Evolutionary conservation across 306 rosid genomes (phyloP).

Genomic region (Glycyrrhiza uralensis): DNA sequence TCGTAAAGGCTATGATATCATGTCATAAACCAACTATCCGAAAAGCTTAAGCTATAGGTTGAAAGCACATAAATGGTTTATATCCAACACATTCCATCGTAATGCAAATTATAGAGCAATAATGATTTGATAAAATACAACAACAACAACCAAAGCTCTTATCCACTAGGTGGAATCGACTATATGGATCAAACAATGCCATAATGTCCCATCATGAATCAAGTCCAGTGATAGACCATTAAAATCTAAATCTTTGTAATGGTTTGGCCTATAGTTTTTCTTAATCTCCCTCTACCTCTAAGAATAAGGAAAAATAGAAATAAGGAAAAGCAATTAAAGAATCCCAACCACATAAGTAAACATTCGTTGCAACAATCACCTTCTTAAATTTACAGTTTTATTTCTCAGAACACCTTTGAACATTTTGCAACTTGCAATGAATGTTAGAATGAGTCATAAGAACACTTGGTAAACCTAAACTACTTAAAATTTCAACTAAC

Average conservation of each 20-base stretch:
- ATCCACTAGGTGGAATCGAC: background rate
- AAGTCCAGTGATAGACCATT: background rate
- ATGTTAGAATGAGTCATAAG: background rate
- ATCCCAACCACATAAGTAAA: background rate
- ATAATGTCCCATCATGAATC: background rate
- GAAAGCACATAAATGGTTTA: background rate
- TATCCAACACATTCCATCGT: background rate
- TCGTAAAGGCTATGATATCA: background rate
- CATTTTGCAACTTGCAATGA: background rate
- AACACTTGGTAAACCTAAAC: background rate
- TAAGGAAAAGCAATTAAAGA: background rate
- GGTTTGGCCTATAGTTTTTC: background rate
- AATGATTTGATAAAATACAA: background rate
- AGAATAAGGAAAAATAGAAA: background rate
- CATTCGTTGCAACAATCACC: constrained; percentile 11
- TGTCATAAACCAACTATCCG: background rate
- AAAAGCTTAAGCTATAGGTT: background rate
- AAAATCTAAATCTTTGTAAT: background rate
- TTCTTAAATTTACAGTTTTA: background rate
- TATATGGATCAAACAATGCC: background rate
- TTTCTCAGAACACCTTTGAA: constrained; percentile 3
- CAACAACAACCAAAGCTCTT: background rate
- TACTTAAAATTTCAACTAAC: background rate
- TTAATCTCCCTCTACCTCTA: background rate
- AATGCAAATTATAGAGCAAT: background rate